These are phyloP conservation scores for Cornus controversa DNA, from an alignment of 148 eudicot species.

Conservation along the genomic window DNA sequence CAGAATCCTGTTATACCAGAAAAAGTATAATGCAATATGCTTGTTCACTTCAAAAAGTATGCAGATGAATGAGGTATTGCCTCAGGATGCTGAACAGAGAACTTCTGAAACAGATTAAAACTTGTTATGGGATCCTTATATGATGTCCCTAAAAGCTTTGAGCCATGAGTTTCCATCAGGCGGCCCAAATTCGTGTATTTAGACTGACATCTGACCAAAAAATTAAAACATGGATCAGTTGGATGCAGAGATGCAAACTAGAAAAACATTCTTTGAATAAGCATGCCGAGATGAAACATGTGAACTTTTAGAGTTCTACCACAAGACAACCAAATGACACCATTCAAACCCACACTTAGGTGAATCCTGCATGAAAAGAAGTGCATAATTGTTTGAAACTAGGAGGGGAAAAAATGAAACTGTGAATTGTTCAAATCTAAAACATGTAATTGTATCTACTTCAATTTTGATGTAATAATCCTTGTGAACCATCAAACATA, in stretches of 20 bases:
- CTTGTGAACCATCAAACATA: background rate
- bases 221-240: background rate
- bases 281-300: background rate
- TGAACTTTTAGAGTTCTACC: background rate
- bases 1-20: background rate
- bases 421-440: background rate
- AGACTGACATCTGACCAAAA: constrained; percentile 45
- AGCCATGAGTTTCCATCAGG: constrained; percentile 73
- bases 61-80: constrained; percentile 22
- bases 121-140: constrained; percentile 84
- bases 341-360: background rate
- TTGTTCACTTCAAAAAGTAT: background rate
- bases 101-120: constrained; percentile 55
- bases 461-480: background rate
- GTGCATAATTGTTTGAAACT: background rate
- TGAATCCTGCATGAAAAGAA: background rate
- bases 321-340: background rate
- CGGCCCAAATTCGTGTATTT: constrained; percentile 70
- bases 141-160: constrained; percentile 62
- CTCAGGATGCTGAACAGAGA: constrained; percentile 73
- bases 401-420: background rate
- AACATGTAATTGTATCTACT: background rate
- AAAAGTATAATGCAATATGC: background rate
- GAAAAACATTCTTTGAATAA: background rate
- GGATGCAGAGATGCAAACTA: constrained; percentile 3